Base-by-base conservation (phyloP, 345 rosid species). In the Ceriops tagal region DNA sequence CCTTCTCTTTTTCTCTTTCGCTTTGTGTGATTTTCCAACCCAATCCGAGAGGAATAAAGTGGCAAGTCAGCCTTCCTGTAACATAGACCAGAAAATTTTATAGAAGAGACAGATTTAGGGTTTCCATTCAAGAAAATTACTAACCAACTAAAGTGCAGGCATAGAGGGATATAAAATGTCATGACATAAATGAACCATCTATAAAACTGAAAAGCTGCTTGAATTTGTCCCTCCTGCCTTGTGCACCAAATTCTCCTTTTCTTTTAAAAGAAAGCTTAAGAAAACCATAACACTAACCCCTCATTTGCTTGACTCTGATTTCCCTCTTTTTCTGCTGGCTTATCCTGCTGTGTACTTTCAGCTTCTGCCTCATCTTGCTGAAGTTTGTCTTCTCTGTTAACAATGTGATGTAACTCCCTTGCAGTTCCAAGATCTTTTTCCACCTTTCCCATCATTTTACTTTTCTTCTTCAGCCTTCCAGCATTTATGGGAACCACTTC, bases 1-100 rank as follows among this genome's bases (percentile, higher is more conserved):
- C n/a, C 61, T 66, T 70, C 65, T 31, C 49, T 73, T 65, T 70
- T 73, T 53, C 61, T 69, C 70, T 73, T 70, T 61, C 52, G 57
- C 62, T 73, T 65, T 31, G 47, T 58, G 69, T 28, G 52, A 59
- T 32, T 58, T 39, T 68, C 77, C 61, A 43, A 32, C 34, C 56
- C 69, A 21, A 55, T 18, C 53, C 31, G 21, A 53, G 43, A 13
- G 22, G 72, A 51, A 68, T 57, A 52, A 27, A 19, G 37, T 52
- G 74, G 62, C 66, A 49, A 26, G 39, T n/a, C 61, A 20, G 53
- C 56, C 35, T 53, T 61, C 27, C 71, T 62, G 61, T 37, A 49
- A 51, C 6, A 11, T 59, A 19, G 20, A 59, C 19, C 39, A 59
- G 11, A 31, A 31, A 11, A 59, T 5, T 21, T 21, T 21, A 59